These are phyloP conservation scores for Saccharum officinarum DNA, from an alignment of 176 grass and related monocot species.

Conservation along the genomic window DNA sequence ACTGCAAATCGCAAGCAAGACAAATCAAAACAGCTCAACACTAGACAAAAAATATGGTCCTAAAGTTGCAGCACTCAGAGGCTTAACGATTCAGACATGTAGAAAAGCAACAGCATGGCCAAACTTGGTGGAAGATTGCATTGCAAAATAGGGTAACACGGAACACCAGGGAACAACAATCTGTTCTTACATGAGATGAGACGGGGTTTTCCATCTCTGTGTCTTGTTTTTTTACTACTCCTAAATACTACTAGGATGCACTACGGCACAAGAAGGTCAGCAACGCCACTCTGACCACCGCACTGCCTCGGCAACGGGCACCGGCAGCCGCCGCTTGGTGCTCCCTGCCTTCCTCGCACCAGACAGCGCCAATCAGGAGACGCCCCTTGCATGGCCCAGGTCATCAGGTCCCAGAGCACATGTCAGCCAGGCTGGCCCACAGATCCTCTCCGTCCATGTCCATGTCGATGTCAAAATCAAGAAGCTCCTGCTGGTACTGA, in stretches of 20 bases:
- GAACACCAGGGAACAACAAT: slow-evolving; percentile 19
- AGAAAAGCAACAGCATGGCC: background rate
- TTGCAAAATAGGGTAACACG: slow-evolving; percentile 1
- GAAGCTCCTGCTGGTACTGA: slow-evolving; percentile 29
- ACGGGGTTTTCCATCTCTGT: background rate
- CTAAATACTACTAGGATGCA: background rate
- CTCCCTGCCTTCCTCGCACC: slow-evolving; percentile 45
- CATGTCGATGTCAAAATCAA: slow-evolving; percentile 29
- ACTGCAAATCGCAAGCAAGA: slow-evolving; percentile 25
- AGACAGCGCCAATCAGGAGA: slow-evolving; percentile 23
- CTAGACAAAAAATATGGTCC: slow-evolving; percentile 2
- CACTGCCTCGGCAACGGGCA: slow-evolving; percentile 8
- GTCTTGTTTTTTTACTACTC: slow-evolving; percentile 7
- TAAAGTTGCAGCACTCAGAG: slow-evolving; percentile 23
- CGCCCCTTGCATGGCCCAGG: background rate
- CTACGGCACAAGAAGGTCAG: slow-evolving; percentile 41
- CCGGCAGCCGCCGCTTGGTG: slow-evolving; percentile 31
- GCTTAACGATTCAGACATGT: background rate
- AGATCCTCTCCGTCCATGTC: slow-evolving; percentile 44
- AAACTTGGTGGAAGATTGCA: slow-evolving; percentile 37
- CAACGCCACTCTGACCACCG: slow-evolving; percentile 37
- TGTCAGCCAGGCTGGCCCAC: slow-evolving; percentile 70
- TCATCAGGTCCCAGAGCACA: slow-evolving; percentile 45
- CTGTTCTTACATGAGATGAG: slow-evolving; percentile 38
- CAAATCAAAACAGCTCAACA: slow-evolving; percentile 34